Percentiles rank a stretch among this genome's conserved stretches.
These are phyloP conservation scores for Vitis riparia DNA, from an alignment of 164 flowering plant species.

Conservation along the genomic window DNA sequence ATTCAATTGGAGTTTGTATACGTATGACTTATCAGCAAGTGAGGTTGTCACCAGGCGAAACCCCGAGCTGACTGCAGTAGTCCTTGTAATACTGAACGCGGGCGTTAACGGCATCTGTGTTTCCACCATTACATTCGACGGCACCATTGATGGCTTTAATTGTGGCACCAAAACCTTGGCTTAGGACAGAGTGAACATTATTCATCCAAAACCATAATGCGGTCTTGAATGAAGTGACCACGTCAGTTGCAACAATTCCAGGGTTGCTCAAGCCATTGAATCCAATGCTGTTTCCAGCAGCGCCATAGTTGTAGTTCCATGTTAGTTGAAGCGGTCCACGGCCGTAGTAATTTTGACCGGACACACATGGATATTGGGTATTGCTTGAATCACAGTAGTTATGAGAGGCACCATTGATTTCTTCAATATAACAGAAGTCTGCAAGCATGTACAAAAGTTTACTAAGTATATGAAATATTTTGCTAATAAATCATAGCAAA, in stretches of 20 bases:
- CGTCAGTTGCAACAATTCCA: slow-evolving; percentile 16
- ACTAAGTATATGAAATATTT: not conserved
- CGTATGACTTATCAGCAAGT: not conserved
- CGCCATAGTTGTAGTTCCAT: slow-evolving; percentile 25
- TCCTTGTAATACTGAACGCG: slow-evolving; percentile 10
- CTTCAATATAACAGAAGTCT: slow-evolving; percentile 16
- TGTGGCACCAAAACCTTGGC: slow-evolving; percentile 17
- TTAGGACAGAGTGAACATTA: slow-evolving; percentile 3
- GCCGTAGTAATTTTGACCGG: slow-evolving; percentile 3
- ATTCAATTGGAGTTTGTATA: no score
- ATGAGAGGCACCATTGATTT: slow-evolving; percentile 9
- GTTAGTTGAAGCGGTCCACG: slow-evolving; percentile 12
- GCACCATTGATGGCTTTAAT: slow-evolving; percentile 10
- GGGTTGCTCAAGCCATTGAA: slow-evolving; percentile 17
- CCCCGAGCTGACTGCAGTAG: slow-evolving; percentile 18
- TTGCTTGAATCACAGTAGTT: slow-evolving; percentile 13
- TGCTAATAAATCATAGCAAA: no score
- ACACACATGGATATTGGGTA: slow-evolving; percentile 12
- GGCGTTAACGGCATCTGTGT: slow-evolving; percentile 2
- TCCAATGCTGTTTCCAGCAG: slow-evolving; percentile 15
- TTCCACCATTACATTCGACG: slow-evolving; percentile 9
- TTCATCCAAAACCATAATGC: slow-evolving; percentile 25
- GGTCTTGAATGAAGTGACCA: slow-evolving; percentile 13
- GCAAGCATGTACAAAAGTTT: not conserved
- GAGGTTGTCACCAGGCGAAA: slow-evolving; percentile 18